Percentiles rank a stretch among this genome's conserved stretches.
phyloP scores from a whole-genome alignment of 768 basidiomycete species.

The Termitomyces titanicus region DNA sequence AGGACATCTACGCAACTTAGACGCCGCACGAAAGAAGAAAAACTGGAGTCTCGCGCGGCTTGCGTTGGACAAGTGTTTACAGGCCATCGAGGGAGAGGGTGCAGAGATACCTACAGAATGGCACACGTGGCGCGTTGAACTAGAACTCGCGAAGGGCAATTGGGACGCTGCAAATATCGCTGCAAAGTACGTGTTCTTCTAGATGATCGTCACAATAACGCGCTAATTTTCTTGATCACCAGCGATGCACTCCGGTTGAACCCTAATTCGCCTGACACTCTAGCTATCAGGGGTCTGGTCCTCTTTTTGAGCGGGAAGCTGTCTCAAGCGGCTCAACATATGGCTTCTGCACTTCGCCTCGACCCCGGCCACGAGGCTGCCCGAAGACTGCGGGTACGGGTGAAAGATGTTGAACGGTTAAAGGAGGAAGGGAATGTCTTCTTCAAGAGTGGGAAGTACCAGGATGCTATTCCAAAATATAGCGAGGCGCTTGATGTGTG shows the following conservation, averaged over 20 bases:
- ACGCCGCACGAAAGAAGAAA: constrained; percentile 48
- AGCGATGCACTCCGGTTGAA: constrained; percentile 76
- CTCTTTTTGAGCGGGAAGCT: constrained; percentile 72
- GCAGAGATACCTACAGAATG: constrained; percentile 75
- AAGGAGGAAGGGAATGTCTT: constrained; percentile 83
- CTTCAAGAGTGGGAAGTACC: constrained; percentile 59
- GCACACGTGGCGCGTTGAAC: constrained; percentile 76
- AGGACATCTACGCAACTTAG: constrained; percentile 61
- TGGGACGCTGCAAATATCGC: constrained; percentile 72
- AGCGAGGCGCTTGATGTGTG: constrained; percentile 66
- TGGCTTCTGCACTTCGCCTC: constrained; percentile 63
- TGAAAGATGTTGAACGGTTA: constrained; percentile 77
- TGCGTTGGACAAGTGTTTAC: constrained; percentile 76
- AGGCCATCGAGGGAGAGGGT: constrained; percentile 71
- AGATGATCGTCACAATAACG: not conserved
- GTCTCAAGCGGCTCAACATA: constrained; percentile 69
- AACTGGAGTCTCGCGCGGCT: constrained; percentile 79
- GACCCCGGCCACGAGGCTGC: constrained; percentile 78
- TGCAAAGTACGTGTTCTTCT: constrained; percentile 57
- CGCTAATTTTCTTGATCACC: not conserved
- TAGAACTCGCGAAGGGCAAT: constrained; percentile 67
- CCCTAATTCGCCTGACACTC: constrained; percentile 73
- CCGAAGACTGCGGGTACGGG: constrained; percentile 65
- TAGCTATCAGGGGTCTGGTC: constrained; percentile 74
- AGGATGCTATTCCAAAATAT: constrained; percentile 69